A percentile compares a stretch with the other conserved stretches of the same genome.
Conservation (phyloP, 1,139 yeast species). For the Suhomyces bokatorum region DNA sequence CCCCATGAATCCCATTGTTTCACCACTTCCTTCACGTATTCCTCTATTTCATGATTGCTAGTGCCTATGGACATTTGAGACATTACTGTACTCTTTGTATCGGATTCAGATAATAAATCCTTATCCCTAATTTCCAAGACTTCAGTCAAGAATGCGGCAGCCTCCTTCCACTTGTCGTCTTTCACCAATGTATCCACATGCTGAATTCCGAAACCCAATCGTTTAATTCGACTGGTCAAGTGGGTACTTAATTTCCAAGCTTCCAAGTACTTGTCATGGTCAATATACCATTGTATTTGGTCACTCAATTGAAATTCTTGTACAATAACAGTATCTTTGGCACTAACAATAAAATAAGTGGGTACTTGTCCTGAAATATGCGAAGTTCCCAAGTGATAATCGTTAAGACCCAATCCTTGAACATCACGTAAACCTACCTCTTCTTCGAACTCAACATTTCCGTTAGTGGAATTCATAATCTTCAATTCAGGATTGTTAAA, state of each 20-base stretch:
- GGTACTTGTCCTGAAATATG: slow-evolving; percentile 37
- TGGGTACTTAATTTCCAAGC: slow-evolving; percentile 79
- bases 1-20: slow-evolving; percentile 73
- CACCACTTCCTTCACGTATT: slow-evolving; percentile 31
- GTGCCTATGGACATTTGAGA: slow-evolving; percentile 2
- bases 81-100: slow-evolving; percentile 31
- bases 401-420: slow-evolving; percentile 71
- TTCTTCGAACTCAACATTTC: slow-evolving; percentile 81
- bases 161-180: slow-evolving; percentile 51
- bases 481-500: slow-evolving; percentile 66
- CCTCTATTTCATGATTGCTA: slow-evolving; percentile 31
- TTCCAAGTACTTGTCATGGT: slow-evolving; percentile 51
- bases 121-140: slow-evolving; percentile 26
- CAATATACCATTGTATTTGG: slow-evolving; percentile 70
- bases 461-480: slow-evolving; percentile 61
- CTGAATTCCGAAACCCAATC: slow-evolving; percentile 61
- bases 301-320: slow-evolving; percentile 68
- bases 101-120: slow-evolving; percentile 16
- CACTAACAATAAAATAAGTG: slow-evolving; percentile 69
- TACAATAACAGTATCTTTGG: slow-evolving; percentile 79
- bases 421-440: slow-evolving; percentile 67
- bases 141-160: slow-evolving; percentile 49
- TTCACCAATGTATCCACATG: slow-evolving; percentile 60
- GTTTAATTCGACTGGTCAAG: slow-evolving; percentile 49
- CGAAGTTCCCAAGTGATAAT: slow-evolving; percentile 60